A percentile compares a stretch with the other conserved stretches of the same genome.
phyloP scores from a whole-genome alignment of 148 eudicot species.

The Gaultheria prostrata region DNA sequence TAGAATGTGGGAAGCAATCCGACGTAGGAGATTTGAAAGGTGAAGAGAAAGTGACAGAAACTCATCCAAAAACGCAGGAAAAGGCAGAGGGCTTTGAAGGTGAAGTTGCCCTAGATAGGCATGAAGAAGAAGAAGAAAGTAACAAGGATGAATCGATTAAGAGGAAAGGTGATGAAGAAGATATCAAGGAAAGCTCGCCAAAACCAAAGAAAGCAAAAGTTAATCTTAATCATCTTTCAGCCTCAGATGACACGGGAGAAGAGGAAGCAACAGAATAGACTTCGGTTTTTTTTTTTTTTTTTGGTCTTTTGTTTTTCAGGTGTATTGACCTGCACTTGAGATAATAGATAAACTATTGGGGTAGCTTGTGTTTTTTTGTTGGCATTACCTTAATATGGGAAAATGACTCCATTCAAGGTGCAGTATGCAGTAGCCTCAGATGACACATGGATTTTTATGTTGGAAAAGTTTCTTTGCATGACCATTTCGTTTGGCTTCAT shows the following conservation, averaged over 20 bases:
- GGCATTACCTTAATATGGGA: too few relatives aligned
- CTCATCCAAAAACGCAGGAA: constrained; percentile 17
- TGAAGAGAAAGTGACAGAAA: constrained; percentile 32
- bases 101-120: constrained; percentile 13
- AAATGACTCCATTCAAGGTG: not conserved
- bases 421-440: not conserved
- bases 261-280: constrained; percentile 36
- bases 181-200: constrained; percentile 20
- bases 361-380: not conserved
- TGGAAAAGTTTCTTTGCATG: not conserved
- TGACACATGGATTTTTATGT: not conserved
- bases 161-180: constrained; percentile 52
- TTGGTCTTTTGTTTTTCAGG: not conserved
- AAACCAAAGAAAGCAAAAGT: constrained; percentile 70
- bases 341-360: not conserved
- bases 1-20: constrained; percentile 40
- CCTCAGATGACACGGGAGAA: constrained; percentile 77
- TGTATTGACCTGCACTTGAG: not conserved
- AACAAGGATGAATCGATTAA: constrained; percentile 38
- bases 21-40: constrained; percentile 24
- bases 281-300: not conserved
- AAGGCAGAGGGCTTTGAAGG: constrained; percentile 18
- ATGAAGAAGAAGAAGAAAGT: constrained; percentile 24
- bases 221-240: constrained; percentile 62
- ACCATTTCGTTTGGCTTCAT: not conserved